Evolutionary conservation across 148 eudicot species (phyloP).

Genomic region (Camellia japonica): DNA sequence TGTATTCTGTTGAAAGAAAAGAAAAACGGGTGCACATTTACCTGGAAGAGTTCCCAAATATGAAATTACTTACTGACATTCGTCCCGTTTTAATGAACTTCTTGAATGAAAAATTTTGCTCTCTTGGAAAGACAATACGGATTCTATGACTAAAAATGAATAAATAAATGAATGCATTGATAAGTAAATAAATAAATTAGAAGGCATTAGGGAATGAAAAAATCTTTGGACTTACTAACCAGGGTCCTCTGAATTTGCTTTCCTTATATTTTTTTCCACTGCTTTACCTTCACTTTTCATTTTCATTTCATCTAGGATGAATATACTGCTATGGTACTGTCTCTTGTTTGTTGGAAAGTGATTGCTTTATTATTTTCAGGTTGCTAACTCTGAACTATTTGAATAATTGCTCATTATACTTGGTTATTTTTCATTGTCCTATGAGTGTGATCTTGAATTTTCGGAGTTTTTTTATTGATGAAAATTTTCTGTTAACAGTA

Average conservation of each 20-base stretch:
- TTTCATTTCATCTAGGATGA: not conserved
- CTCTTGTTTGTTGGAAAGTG: not conserved
- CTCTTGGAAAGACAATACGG: not conserved
- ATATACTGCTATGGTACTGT: not conserved
- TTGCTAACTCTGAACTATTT: not conserved
- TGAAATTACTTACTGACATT: not conserved
- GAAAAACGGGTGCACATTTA: not conserved
- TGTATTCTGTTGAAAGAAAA: not conserved
- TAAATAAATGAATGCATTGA: not conserved
- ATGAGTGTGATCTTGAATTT: not conserved
- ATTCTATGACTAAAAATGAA: not conserved
- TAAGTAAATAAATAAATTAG: not conserved
- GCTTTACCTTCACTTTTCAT: not conserved
- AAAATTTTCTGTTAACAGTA: conserved; percentile 39
- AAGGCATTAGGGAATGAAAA: not conserved
- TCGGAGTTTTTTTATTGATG: not conserved
- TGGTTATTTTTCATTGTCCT: not conserved
- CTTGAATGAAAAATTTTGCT: not conserved
- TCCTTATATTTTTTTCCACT: not conserved
- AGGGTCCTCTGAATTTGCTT: not conserved
- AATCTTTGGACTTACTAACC: not conserved
- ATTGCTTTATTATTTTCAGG: not conserved
- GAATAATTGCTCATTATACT: too few relatives aligned
- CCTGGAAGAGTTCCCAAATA: not conserved
- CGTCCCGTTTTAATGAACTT: not conserved